Evolutionary conservation across 306 rosid species (phyloP).

Genomic region (Cicer chorassanicum): DNA sequence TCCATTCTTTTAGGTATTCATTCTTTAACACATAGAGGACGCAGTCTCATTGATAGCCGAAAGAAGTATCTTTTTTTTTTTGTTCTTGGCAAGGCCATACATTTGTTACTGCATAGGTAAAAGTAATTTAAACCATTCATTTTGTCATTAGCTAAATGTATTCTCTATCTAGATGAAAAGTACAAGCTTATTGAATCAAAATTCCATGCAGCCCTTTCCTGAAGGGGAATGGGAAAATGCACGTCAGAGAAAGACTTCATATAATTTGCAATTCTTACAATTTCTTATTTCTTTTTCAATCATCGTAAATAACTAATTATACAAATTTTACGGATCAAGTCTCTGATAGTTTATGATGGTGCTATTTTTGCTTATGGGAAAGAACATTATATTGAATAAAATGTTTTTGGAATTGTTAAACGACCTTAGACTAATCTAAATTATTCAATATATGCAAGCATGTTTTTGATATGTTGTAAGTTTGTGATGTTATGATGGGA

Average conservation of each 20-base stretch:
- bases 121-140: slow-evolving; percentile 51
- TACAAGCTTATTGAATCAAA: slow-evolving; percentile 42
- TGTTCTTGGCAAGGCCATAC: slow-evolving; percentile 54
- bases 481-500: neutral
- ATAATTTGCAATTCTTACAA: neutral
- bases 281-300: slow-evolving; percentile 14
- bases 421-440: neutral
- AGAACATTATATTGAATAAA: slow-evolving; percentile 4
- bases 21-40: slow-evolving; percentile 66
- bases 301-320: neutral
- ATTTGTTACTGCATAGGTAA: slow-evolving; percentile 57
- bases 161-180: slow-evolving; percentile 40
- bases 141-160: slow-evolving; percentile 47
- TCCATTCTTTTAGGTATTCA: slow-evolving; percentile 61
- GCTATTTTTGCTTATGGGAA: neutral
- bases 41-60: slow-evolving; percentile 58
- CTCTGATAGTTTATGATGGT: neutral
- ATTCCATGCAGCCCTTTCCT: slow-evolving; percentile 34
- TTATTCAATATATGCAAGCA: neutral
- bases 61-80: slow-evolving; percentile 61
- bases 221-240: slow-evolving; percentile 19
- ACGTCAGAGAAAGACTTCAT: slow-evolving; percentile 11
- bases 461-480: neutral
- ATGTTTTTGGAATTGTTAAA: slow-evolving; percentile 1
- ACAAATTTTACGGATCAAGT: neutral